phyloP scores from a whole-genome alignment of 1,139 yeast species.

The Debaryomycetaceae sp. region DNA sequence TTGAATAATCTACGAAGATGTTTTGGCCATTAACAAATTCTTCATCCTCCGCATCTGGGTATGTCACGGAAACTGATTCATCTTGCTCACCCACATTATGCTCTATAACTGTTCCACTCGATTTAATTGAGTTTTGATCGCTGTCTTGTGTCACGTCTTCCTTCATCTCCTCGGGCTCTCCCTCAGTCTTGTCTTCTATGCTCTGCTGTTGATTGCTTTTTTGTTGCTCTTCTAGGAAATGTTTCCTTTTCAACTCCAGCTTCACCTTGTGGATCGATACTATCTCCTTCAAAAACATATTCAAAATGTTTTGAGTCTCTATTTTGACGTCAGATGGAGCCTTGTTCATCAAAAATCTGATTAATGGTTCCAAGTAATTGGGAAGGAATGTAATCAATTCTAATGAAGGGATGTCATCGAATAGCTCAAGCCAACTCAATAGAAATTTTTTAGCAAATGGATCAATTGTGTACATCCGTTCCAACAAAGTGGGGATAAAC shows the following conservation, averaged over 20 bases:
- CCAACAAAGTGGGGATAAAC: conserved; percentile 86
- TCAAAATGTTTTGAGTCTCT: conserved; percentile 76
- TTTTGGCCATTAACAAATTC: conserved; percentile 82
- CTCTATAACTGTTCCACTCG: conserved; percentile 13
- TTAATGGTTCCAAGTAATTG: conserved; percentile 80
- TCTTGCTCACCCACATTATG: conserved; percentile 10
- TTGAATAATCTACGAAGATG: conserved; percentile 74
- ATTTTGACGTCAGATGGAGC: conserved; percentile 85
- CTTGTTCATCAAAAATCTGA: conserved; percentile 72
- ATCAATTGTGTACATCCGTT: conserved; percentile 86
- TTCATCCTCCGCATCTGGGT: conserved; percentile 19
- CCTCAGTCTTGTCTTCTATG: conserved; percentile 4
- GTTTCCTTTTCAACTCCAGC: conserved; percentile 38
- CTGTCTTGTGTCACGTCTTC: conserved; percentile 3
- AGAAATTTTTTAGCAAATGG: conserved; percentile 90
- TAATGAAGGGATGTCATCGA: conserved; percentile 89
- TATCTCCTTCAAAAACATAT: conserved; percentile 75
- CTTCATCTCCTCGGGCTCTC: conserved; percentile 8
- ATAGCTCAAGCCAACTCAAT: conserved; percentile 87
- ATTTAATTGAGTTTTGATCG: conserved; percentile 19
- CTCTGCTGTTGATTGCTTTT: conserved; percentile 7
- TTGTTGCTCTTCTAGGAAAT: conserved; percentile 16
- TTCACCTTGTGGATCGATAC: conserved; percentile 70
- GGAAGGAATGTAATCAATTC: conserved; percentile 87
- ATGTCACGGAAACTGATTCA: conserved; percentile 1